Evolutionary conservation across 2,329 filamentous ascomycete species (phyloP), one percentile per base, ranked within the genome.

Genomic region (Trichothecium roseum): DNA sequence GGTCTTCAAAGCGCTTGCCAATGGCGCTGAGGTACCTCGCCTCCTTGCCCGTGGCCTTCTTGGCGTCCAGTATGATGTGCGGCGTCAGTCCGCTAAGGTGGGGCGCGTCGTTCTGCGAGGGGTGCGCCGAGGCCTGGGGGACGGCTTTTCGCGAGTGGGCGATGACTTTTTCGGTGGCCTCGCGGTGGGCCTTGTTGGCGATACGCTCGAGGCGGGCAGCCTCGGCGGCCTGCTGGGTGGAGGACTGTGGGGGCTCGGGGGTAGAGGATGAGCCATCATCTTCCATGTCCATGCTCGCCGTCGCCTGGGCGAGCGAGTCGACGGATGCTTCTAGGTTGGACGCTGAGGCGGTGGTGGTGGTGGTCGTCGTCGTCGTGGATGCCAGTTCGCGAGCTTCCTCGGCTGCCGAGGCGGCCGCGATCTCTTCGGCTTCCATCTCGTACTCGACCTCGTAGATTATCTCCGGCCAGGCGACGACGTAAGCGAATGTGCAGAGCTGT

Each of bases 401-500:
- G n/a, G 40, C 43, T 34, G 31, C 44, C 44, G 18, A 49, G 46
- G 50, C 49, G 32, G 55, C 53, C 31, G 56, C 66, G 47, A 81
- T 63, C 41, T 78, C 72, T 43, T 84, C 78, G 18, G 72, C 71
- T 47, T 81, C 77, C 30, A 85, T 68, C 37, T 78, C 73, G 46
- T 80, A 73, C 35, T 84, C 78, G 3, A 93, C 86, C 44, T 84
- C 80, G 50, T 83, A 80, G 47, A 91, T 78, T 42, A 94, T 83
- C 52, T 89, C 81, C 3, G 83, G 78, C 59, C 80, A 81, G 29
- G 91, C 83, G 34, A 89, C 75, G 30, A 96, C 77, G 67, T 91
- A 94, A 10, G 82, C 85, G 55, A 93, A 95, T 1, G 86, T 91
- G 42, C 87, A 84, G 5, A 98, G 70, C 55, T 95, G 88, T 1